Conservation (phyloP, 1,284 basidiomycete species). For the Ganoderma meredithae region DNA sequence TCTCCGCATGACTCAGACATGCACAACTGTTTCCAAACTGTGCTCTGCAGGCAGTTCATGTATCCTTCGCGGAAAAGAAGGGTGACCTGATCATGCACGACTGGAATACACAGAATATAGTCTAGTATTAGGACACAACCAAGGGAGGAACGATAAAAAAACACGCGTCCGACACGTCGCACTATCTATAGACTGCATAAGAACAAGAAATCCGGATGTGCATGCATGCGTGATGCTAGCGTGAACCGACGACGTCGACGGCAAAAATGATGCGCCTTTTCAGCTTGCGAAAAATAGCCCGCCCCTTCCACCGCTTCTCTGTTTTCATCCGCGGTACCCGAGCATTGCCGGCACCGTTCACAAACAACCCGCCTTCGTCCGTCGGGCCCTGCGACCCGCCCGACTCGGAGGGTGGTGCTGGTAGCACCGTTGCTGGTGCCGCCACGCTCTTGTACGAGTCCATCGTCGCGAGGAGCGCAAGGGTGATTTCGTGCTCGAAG, state of each 20-base stretch:
- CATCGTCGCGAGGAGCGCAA: conserved; percentile 34
- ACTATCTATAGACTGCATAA: neutral
- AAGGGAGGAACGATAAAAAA: neutral
- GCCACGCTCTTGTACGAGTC: neutral
- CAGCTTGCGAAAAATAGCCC: conserved; percentile 13
- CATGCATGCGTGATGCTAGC: neutral
- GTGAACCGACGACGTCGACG: conserved; percentile 2
- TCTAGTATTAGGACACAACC: neutral
- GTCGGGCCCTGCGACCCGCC: neutral
- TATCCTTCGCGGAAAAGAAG: neutral
- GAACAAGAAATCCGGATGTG: neutral
- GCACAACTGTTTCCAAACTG: neutral
- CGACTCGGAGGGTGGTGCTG: neutral
- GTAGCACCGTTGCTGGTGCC: neutral
- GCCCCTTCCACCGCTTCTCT: conserved; percentile 1
- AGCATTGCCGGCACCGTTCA: neutral
- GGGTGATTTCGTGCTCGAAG: conserved; percentile 34
- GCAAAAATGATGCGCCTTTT: conserved; percentile 6
- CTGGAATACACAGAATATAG: neutral
- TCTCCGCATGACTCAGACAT: neutral
- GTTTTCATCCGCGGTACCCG: neutral
- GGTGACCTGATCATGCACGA: neutral
- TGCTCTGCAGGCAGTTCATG: neutral
- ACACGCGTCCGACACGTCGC: neutral
- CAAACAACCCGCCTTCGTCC: neutral